Base-by-base conservation (phyloP, 2,329 filamentous ascomycete species). In the Colletotrichum agaves region DNA sequence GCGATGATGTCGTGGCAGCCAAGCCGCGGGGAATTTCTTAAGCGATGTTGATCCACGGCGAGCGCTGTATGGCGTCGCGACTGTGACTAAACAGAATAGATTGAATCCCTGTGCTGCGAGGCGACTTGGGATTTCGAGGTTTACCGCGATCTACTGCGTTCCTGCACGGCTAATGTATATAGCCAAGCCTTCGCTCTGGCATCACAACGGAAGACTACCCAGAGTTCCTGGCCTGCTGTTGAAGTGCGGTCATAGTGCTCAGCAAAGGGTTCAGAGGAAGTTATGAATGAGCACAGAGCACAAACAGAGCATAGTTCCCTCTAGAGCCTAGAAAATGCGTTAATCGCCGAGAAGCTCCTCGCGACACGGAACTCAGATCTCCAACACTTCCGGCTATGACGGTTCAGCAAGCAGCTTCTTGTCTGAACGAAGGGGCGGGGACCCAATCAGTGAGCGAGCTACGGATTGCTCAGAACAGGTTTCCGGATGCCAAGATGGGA, bases 401-500 rank as follows among this genome's bases (percentile, higher is more conserved):
- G 47, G 39, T 49, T 33, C 33, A 47, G 39, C n/a, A 21, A 31
- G 47, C n/a, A 58, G 64, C 60, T 67, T 58, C 21, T 27, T 57
- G 47, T 56, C 39, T 44, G 59, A 52, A 27, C 7, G 21, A 44
- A 52, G 15, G 17, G 33, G 21, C 12, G 8, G 17, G 15, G 21
- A 31, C 21, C 61, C 61, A 67, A 67, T 64, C 53, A 64, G 17
- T n/a, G 37, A 5, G 6, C n/a, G 33, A 5, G 39, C 8, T 2
- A 1, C 39, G 41, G 35, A n/a, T 27, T 39, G 60, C 61, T 64
- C 61, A 49, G 64, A 64, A 39, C 60, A 41, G 23, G 52, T 47
- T 58, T 63, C 53, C 53, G 47, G 64, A 67, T 67, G 64, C 64
- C 64, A 64, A 64, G 61, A 64, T 58, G 60, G 61, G 46, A 67